These are phyloP conservation scores for Beauveria scarabaeidicola DNA, from an alignment of 2,329 filamentous ascomycete genomes.

Conservation along the genomic window DNA sequence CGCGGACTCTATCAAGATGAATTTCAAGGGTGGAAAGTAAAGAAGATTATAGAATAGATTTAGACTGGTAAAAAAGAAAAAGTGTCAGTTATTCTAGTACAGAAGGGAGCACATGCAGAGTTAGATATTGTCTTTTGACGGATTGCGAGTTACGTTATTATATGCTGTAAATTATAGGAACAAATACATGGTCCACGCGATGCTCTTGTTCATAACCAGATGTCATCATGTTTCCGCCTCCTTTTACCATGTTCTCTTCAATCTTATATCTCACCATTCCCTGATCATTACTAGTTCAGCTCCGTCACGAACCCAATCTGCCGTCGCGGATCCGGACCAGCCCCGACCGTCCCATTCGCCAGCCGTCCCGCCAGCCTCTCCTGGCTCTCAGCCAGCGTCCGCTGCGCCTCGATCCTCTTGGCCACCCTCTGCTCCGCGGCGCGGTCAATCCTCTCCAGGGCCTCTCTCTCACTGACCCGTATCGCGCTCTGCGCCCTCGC, in stretches of 20 bases:
- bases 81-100: neutral
- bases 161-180: neutral
- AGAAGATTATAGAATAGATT: neutral
- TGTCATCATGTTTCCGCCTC: no score
- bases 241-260: no score
- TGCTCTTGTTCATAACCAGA: neutral
- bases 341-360: slow-evolving; percentile 27
- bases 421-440: slow-evolving; percentile 37
- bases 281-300: slow-evolving; percentile 29
- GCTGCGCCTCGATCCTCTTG: slow-evolving; percentile 40
- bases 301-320: slow-evolving; percentile 52
- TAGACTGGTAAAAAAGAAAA: no score
- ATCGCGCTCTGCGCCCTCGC: slow-evolving; percentile 42
- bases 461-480: slow-evolving; percentile 41
- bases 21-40: slow-evolving; percentile 17
- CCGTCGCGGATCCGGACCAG: slow-evolving; percentile 25
- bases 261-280: no score
- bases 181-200: neutral
- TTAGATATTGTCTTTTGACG: neutral
- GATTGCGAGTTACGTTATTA: neutral
- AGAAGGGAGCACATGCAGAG: neutral
- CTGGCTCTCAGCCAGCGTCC: slow-evolving; percentile 42
- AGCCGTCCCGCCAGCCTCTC: slow-evolving; percentile 33
- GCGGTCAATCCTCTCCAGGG: slow-evolving; percentile 40
- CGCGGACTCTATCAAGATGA: slow-evolving; percentile 40